A percentile compares a stretch with the other conserved stretches of the same genome.
Conservation (phyloP, 1,139 yeast genomes). For the Saccharomyces pastorianus region DNA sequence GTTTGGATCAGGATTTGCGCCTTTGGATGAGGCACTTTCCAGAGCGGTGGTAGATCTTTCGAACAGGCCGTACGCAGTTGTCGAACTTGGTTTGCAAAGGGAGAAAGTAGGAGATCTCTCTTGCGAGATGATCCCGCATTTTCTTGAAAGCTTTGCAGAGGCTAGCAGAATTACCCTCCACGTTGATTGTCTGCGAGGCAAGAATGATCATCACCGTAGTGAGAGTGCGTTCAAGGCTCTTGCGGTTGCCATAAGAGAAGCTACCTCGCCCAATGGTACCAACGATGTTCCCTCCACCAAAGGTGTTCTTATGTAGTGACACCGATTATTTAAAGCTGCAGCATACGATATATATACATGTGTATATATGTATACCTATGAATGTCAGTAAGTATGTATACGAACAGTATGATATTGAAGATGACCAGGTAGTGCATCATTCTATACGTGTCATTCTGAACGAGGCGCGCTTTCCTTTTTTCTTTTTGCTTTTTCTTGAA, state of each 20-base stretch:
- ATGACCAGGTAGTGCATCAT: background rate
- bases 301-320: slow-evolving; percentile 56
- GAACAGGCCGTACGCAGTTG: slow-evolving; percentile 84
- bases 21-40: slow-evolving; percentile 89
- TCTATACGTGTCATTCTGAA: background rate
- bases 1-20: slow-evolving; percentile 92
- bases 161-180: slow-evolving; percentile 86
- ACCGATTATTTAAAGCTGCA: background rate
- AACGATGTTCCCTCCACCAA: slow-evolving; percentile 93
- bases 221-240: slow-evolving; percentile 94
- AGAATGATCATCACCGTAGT: slow-evolving; percentile 92
- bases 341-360: background rate
- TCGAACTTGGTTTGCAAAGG: slow-evolving; percentile 81
- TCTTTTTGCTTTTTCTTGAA: slow-evolving; percentile 5
- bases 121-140: slow-evolving; percentile 96
- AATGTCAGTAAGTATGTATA: background rate
- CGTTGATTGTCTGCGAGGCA: slow-evolving; percentile 88
- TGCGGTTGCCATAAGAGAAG: slow-evolving; percentile 85
- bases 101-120: slow-evolving; percentile 90
- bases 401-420: background rate
- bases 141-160: slow-evolving; percentile 86
- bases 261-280: slow-evolving; percentile 73
- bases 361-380: background rate
- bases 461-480: background rate
- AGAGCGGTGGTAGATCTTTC: slow-evolving; percentile 92